Conservation (phyloP, 2,329 filamentous ascomycete genomes). For the Bipolaris cookei region DNA sequence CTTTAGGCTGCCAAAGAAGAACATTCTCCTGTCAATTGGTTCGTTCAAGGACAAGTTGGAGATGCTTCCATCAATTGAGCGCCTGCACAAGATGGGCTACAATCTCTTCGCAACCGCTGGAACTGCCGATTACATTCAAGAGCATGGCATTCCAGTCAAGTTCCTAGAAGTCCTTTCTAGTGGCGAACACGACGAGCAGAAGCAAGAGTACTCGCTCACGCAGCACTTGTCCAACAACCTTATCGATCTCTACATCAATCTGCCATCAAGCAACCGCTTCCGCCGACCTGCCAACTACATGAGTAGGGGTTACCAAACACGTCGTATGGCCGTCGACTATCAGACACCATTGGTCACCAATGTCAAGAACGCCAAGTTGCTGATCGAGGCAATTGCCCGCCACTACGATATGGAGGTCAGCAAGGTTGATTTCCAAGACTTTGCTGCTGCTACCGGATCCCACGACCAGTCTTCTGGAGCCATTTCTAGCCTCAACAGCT, state of each 20-base stretch:
- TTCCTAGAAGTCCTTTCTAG: slow-evolving; percentile 80
- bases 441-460: slow-evolving; percentile 54
- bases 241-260: slow-evolving; percentile 98
- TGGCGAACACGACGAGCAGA: slow-evolving; percentile 75
- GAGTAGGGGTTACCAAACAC: slow-evolving; percentile 95
- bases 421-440: slow-evolving; percentile 89
- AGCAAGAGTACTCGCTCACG: slow-evolving; percentile 94
- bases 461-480: slow-evolving; percentile 45
- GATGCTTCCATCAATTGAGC: slow-evolving; percentile 90
- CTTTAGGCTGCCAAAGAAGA: slow-evolving; percentile 94
- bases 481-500: slow-evolving; percentile 61
- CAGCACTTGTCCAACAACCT: slow-evolving; percentile 97
- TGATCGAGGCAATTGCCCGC: slow-evolving; percentile 91
- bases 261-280: slow-evolving; percentile 98
- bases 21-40: slow-evolving; percentile 93
- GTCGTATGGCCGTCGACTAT: slow-evolving; percentile 97
- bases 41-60: slow-evolving; percentile 98
- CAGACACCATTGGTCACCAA: slow-evolving; percentile 97
- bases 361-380: slow-evolving; percentile 97
- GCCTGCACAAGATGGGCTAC: slow-evolving; percentile 88
- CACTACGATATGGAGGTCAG: slow-evolving; percentile 85
- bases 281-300: slow-evolving; percentile 97
- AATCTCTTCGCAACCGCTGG: slow-evolving; percentile 96
- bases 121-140: slow-evolving; percentile 94
- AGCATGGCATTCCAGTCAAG: slow-evolving; percentile 89